phyloP scores from a whole-genome alignment of 176 grass and related monocot genomes.

The Eleusine coracana region DNA sequence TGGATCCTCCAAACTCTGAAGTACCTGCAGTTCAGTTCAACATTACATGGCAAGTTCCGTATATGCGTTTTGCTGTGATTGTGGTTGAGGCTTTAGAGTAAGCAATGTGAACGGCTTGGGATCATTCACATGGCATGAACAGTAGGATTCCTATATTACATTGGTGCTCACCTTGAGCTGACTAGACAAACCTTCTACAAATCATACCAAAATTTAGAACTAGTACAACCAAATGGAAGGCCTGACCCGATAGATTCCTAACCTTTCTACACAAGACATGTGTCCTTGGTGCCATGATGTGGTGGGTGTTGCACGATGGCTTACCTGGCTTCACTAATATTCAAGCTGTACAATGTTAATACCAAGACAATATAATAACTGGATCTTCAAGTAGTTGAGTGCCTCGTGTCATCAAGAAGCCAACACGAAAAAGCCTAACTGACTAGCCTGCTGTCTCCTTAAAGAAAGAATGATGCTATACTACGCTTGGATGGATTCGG shows the following conservation, averaged over 20 bases:
- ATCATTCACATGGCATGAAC: conserved; percentile 30
- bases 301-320: neutral
- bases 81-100: neutral
- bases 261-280: conserved; percentile 40
- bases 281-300: conserved; percentile 26
- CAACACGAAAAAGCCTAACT: neutral
- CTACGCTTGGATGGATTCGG: neutral
- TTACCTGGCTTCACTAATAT: conserved; percentile 34
- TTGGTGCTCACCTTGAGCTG: conserved; percentile 7
- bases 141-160: conserved; percentile 14
- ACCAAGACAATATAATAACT: neutral
- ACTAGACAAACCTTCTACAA: conserved; percentile 28
- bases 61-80: neutral
- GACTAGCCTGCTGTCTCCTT: neutral
- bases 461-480: neutral
- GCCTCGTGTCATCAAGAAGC: conserved; percentile 24
- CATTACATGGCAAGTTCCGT: neutral
- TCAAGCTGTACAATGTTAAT: neutral
- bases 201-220: neutral
- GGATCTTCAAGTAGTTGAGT: neutral
- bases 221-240: conserved; percentile 25
- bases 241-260: conserved; percentile 48
- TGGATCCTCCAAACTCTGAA: neutral
- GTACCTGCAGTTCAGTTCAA: neutral
- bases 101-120: conserved; percentile 26